Base-by-base conservation (phyloP, 805 yeast genomes). In the Metschnikowia borealis region DNA sequence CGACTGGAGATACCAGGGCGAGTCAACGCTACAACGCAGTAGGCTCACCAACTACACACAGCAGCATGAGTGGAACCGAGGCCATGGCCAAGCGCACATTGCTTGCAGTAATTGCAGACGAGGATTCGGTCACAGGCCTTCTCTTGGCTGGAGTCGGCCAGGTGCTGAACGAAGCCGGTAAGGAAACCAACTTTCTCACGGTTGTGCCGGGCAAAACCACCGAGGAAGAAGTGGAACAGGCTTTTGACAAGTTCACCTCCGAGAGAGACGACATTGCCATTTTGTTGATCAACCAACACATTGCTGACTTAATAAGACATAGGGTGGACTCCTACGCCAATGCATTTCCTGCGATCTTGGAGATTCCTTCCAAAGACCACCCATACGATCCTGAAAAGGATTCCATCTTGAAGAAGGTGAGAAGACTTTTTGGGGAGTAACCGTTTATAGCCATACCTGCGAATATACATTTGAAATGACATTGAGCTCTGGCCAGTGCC, bases 301-400 rank as follows among this genome's bases (percentile, higher is more conserved):
- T 94, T 57, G 98, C 99, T 15, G 98, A 94, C 62, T 79, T 82
- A 59, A 92, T 94, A 50, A 80, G 99, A 68, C 77, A 78, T 57
- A 78, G 79, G 57, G 89, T 94, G 42, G 99, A 94, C 62, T 77
- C 81, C 44, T 94, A 80, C 71, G 83, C 95, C 15, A 82, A 84
- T 56, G 96, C 99, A 10, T 94, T 94, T 70, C 99, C 99, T 7
- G 97, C 99, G 2, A 82, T 94, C 44, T 77, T 94, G 63, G 99
- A 94, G 71, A 94, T 94, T 54, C 99, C 99, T 26, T 89, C 97
- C 14, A 94, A 94, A 74, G 99, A 94, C 65, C 98, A 94, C 68
- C 98, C 99, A 20, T 94, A 94, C 68, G 96, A 94, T 68, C 99
- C 99, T 18, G 98, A 92, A 68, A 94, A 92, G 82, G 99, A 94